phyloP scores from a whole-genome alignment of 257 asterid species.

The Capsicum pubescens region DNA sequence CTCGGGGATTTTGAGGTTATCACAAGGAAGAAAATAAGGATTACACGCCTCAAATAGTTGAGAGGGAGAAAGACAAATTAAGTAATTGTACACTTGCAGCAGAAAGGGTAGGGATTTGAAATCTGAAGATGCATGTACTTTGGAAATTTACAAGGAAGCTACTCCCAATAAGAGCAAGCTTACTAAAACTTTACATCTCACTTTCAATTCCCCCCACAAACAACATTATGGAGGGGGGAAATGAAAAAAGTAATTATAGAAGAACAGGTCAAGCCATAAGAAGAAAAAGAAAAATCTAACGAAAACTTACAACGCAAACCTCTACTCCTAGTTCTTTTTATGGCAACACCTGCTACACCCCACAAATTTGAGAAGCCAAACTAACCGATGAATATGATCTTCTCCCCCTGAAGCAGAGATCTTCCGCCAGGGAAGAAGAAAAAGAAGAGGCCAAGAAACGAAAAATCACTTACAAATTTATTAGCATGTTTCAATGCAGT shows the following conservation, averaged over 20 bases:
- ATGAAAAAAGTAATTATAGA: constrained; percentile 34
- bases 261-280: constrained; percentile 41
- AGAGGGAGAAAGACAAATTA: neutral
- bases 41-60: neutral
- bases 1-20: neutral
- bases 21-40: neutral
- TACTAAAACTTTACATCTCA: constrained; percentile 59
- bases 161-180: constrained; percentile 52
- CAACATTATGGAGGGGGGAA: constrained; percentile 22
- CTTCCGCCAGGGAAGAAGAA: constrained; percentile 20
- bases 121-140: constrained; percentile 46
- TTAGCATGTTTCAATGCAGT: constrained; percentile 44
- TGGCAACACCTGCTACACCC: constrained; percentile 41
- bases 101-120: constrained; percentile 3
- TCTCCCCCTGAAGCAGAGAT: constrained; percentile 43
- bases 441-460: constrained; percentile 34
- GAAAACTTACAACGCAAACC: constrained; percentile 42
- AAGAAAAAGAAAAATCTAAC: constrained; percentile 7
- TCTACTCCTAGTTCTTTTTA: constrained; percentile 37
- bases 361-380: constrained; percentile 37
- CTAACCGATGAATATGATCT: constrained; percentile 42
- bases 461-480: constrained; percentile 36
- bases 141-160: constrained; percentile 66
- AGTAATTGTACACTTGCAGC: constrained; percentile 18
- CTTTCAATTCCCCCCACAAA: constrained; percentile 50